Conservation (phyloP, 2,329 filamentous ascomycete genomes). For the Zymoseptoria pseudotritici region DNA sequence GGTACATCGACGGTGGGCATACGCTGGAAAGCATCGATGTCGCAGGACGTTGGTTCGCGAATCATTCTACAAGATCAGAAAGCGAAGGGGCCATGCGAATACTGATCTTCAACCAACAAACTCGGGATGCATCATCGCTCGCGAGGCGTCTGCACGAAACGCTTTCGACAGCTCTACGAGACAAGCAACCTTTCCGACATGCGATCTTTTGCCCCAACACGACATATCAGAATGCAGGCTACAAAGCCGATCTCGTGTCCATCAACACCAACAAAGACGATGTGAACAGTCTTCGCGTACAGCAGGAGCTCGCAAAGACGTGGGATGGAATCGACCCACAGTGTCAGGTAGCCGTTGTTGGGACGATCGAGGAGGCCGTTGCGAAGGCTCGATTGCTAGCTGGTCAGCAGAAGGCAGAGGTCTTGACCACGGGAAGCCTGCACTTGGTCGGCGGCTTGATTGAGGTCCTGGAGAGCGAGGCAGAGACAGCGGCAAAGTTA, state of each 20-base stretch:
- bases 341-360: slow-evolving; percentile 49
- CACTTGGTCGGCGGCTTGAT: slow-evolving; percentile 76
- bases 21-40: slow-evolving; percentile 75
- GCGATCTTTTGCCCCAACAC: slow-evolving; percentile 78
- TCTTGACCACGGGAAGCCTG: slow-evolving; percentile 74
- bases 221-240: slow-evolving; percentile 55
- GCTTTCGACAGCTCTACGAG: slow-evolving; percentile 37
- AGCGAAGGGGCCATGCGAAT: slow-evolving; percentile 38
- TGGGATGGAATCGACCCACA: slow-evolving; percentile 52
- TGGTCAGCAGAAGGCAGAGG: slow-evolving; percentile 45
- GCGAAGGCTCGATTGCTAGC: slow-evolving; percentile 42
- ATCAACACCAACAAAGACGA: slow-evolving; percentile 53
- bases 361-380: slow-evolving; percentile 65
- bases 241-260: slow-evolving; percentile 55
- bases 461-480: slow-evolving; percentile 55
- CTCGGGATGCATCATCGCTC: slow-evolving; percentile 63
- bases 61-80: slow-evolving; percentile 27
- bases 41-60: slow-evolving; percentile 69
- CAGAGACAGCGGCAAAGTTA: slow-evolving; percentile 10
- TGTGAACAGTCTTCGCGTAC: slow-evolving; percentile 55
- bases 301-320: slow-evolving; percentile 55
- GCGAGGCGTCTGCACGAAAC: slow-evolving; percentile 56
- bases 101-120: slow-evolving; percentile 90
- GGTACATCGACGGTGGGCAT: slow-evolving; percentile 84
- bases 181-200: slow-evolving; percentile 53